These are phyloP conservation scores for Aureobasidium mangrovei DNA, from an alignment of 2,329 filamentous ascomycete species.

Conservation along the genomic window DNA sequence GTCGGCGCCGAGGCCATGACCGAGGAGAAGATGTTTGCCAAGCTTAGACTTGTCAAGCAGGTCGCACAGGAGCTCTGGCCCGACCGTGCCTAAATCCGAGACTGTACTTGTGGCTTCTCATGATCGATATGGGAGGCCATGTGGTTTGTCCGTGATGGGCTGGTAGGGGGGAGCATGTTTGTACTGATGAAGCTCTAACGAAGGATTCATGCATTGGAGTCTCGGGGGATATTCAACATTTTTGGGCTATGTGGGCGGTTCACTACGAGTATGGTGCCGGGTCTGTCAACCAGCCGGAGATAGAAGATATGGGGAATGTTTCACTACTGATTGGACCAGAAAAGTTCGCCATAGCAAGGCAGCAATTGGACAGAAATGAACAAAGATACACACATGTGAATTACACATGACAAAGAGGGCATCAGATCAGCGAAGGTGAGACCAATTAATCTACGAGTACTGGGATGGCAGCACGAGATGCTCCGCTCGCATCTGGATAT, in stretches of 20 bases:
- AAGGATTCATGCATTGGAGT: constrained; percentile 11
- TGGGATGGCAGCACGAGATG: too few species aligned
- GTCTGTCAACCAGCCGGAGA: constrained; percentile 14
- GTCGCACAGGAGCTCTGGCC: constrained; percentile 31
- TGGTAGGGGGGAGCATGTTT: not conserved
- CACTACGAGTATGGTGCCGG: constrained; percentile 4
- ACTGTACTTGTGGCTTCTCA: not conserved
- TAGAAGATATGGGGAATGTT: not conserved
- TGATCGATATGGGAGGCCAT: not conserved
- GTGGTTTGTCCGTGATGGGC: too few species aligned
- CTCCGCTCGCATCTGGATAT: not conserved
- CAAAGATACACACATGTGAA: constrained; percentile 10
- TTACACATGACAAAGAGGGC: not conserved
- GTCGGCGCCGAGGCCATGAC: constrained; percentile 30
- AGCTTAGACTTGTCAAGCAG: constrained; percentile 29
- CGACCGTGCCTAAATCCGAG: constrained; percentile 21
- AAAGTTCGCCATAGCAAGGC: not conserved
- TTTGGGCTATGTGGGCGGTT: constrained; percentile 1
- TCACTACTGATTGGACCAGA: constrained; percentile 11
- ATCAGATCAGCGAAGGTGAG: too few species aligned
- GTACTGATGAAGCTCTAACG: constrained; percentile 12
- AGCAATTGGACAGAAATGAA: not conserved
- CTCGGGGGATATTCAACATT: constrained; percentile 11
- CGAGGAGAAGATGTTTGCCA: constrained; percentile 32
- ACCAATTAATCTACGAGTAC: too few species aligned